Percentiles rank a stretch among this genome's conserved stretches.
These are phyloP conservation scores for Cercospora sesami DNA, from an alignment of 2,329 filamentous ascomycete genomes.

Conservation along the genomic window DNA sequence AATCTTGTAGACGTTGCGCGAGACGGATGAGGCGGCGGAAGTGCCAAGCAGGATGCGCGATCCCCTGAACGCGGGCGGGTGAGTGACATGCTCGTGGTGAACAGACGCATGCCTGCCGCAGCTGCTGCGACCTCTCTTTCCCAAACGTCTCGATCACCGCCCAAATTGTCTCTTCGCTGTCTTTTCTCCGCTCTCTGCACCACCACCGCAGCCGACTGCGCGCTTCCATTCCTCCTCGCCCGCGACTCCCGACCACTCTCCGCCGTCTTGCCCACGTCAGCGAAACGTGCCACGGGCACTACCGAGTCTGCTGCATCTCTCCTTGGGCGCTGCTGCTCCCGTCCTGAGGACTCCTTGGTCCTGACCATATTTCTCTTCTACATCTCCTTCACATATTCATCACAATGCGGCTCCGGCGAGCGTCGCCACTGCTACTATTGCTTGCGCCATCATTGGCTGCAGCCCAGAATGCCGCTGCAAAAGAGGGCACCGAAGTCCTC, in stretches of 20 bases:
- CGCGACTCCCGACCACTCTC: not conserved
- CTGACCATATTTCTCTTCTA: not conserved
- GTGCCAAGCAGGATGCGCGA: slow-evolving; percentile 1
- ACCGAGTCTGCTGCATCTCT: not conserved
- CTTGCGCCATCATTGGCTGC: slow-evolving; percentile 59
- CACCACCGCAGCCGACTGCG: not conserved
- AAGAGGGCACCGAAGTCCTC: slow-evolving; percentile 24
- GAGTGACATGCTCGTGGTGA: not conserved
- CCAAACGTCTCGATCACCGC: not conserved
- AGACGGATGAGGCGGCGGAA: not conserved
- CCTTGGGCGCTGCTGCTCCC: not conserved
- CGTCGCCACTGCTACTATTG: slow-evolving; percentile 57
- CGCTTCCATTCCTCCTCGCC: not conserved
- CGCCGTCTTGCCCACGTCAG: slow-evolving; percentile 14
- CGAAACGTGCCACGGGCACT: slow-evolving; percentile 10
- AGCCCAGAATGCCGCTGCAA: slow-evolving; percentile 38
- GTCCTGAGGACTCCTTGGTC: not conserved
- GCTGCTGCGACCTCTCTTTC: not conserved
- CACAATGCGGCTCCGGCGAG: slow-evolving; percentile 59
- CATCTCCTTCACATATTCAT: slow-evolving; percentile 10
- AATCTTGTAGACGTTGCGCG: not conserved
- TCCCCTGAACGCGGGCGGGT: not conserved
- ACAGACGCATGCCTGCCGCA: not conserved
- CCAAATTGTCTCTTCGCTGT: not conserved
- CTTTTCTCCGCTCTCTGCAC: not conserved